Evolutionary conservation across 305 asterid species (phyloP).

Genomic region (Salvia sclarea): DNA sequence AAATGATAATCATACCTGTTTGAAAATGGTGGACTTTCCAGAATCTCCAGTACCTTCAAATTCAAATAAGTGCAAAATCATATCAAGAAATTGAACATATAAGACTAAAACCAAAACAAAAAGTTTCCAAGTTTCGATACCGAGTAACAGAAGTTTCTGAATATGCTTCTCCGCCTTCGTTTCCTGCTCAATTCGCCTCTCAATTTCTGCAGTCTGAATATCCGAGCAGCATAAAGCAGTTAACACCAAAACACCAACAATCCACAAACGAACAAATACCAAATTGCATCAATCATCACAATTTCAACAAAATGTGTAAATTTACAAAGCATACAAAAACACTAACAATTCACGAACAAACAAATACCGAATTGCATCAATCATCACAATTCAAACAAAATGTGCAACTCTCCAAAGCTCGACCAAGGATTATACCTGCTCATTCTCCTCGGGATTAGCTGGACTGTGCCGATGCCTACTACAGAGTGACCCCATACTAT

Average conservation of each 20-base stretch:
- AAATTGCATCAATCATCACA: not conserved
- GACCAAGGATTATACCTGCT: slow-evolving; percentile 60
- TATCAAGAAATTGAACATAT: not conserved
- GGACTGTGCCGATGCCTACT: slow-evolving; percentile 71
- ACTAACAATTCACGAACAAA: slow-evolving; percentile 6
- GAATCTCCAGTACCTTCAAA: slow-evolving; percentile 91
- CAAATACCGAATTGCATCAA: not conserved
- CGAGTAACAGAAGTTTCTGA: slow-evolving; percentile 95
- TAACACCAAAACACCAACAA: slow-evolving; percentile 9
- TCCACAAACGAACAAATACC: slow-evolving; percentile 7
- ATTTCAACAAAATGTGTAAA: not conserved
- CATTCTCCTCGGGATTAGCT: slow-evolving; percentile 83
- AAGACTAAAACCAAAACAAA: slow-evolving; percentile 10
- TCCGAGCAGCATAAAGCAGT: slow-evolving; percentile 13
- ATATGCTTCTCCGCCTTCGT: slow-evolving; percentile 91
- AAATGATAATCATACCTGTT: slow-evolving; percentile 72
- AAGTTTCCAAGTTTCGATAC: slow-evolving; percentile 41
- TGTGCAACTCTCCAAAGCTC: not conserved
- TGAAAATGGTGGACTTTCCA: slow-evolving; percentile 98
- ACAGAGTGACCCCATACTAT: slow-evolving; percentile 89
- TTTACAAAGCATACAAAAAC: slow-evolving; percentile 8
- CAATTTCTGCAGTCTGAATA: slow-evolving; percentile 91
- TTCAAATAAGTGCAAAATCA: slow-evolving; percentile 4
- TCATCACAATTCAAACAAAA: slow-evolving; percentile 7
- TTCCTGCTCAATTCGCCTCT: slow-evolving; percentile 94